Conservation (phyloP, 2,329 filamentous ascomycete species). For the Aurifilum marmelostoma region DNA sequence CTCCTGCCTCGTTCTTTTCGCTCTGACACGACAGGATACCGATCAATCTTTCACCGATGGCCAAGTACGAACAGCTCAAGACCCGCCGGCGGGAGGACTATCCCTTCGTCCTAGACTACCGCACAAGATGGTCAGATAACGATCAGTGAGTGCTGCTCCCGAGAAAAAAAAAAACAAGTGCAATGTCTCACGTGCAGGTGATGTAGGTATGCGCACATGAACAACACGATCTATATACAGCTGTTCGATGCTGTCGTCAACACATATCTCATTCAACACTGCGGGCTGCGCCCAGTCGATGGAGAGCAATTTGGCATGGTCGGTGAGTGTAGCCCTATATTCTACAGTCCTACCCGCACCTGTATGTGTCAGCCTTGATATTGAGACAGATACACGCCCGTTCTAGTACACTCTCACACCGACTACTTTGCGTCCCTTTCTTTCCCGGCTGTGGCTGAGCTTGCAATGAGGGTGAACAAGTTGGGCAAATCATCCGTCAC, state of each 20-base stretch:
- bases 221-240: slow-evolving; percentile 85
- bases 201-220: slow-evolving; percentile 78
- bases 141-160: slow-evolving; percentile 24
- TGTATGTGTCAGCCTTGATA: neutral
- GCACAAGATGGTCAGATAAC: slow-evolving; percentile 75
- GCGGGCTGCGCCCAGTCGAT: slow-evolving; percentile 70
- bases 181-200: neutral
- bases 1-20: neutral
- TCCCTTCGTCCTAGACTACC: slow-evolving; percentile 76
- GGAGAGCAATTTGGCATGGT: slow-evolving; percentile 80
- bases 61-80: slow-evolving; percentile 53
- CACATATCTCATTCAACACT: slow-evolving; percentile 80
- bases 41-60: slow-evolving; percentile 35
- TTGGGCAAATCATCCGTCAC: slow-evolving; percentile 85
- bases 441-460: slow-evolving; percentile 80
- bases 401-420: slow-evolving; percentile 73
- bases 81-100: slow-evolving; percentile 72
- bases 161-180: neutral
- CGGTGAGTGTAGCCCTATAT: slow-evolving; percentile 16
- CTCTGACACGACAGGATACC: neutral
- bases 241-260: slow-evolving; percentile 92
- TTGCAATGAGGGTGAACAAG: slow-evolving; percentile 80
- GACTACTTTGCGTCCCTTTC: slow-evolving; percentile 82
- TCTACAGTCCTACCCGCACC: neutral
- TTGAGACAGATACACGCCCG: neutral